These are phyloP conservation scores for Metschnikowia vanudenii DNA, from an alignment of 805 yeast genomes.

Conservation along the genomic window DNA sequence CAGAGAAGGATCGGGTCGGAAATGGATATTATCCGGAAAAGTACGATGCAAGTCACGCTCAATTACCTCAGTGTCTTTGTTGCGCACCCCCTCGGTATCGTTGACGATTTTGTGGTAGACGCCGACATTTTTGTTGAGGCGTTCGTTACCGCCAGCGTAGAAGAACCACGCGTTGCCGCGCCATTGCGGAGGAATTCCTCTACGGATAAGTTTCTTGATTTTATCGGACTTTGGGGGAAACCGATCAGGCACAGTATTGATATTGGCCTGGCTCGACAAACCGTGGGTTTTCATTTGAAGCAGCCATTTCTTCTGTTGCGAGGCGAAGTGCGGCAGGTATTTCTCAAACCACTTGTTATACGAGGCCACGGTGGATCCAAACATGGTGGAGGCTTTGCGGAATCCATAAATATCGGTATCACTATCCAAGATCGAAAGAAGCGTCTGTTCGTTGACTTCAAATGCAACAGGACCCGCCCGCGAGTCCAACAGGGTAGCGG, in stretches of 20 bases:
- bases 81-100: slow-evolving; percentile 53
- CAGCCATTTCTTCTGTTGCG: slow-evolving; percentile 79
- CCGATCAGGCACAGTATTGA: slow-evolving; percentile 46
- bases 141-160: slow-evolving; percentile 83
- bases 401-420: slow-evolving; percentile 80
- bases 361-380: slow-evolving; percentile 45
- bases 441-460: slow-evolving; percentile 6
- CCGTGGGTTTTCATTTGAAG: slow-evolving; percentile 67
- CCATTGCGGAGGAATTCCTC: slow-evolving; percentile 97
- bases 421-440: slow-evolving; percentile 4
- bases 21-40: slow-evolving; percentile 88
- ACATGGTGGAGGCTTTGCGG: slow-evolving; percentile 57
- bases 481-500: slow-evolving; percentile 1
- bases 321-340: slow-evolving; percentile 60
- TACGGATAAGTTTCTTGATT: slow-evolving; percentile 75
- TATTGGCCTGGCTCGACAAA: slow-evolving; percentile 33
- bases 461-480: slow-evolving; percentile 5
- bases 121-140: slow-evolving; percentile 65
- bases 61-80: slow-evolving; percentile 83
- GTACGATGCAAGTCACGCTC: slow-evolving; percentile 93
- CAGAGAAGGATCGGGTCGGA: slow-evolving; percentile 39
- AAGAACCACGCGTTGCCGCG: slow-evolving; percentile 96
- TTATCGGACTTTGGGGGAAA: slow-evolving; percentile 81
- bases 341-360: slow-evolving; percentile 75
- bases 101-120: slow-evolving; percentile 67